phyloP scores from a whole-genome alignment of 164 flowering plant species.

The Warburgia ugandensis region DNA sequence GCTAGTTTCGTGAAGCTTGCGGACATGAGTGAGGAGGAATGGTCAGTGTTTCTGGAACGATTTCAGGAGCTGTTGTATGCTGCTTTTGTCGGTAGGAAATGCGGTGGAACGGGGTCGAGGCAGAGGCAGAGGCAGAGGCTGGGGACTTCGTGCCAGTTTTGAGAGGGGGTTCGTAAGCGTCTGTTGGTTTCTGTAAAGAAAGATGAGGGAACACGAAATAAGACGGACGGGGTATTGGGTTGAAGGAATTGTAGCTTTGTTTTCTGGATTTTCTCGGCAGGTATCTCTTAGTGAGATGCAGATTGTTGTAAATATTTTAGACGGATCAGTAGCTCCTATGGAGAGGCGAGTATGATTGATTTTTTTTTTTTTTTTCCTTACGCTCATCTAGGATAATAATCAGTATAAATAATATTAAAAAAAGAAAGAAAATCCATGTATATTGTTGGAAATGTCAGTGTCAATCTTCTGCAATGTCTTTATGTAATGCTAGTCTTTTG shows the following conservation, averaged over 20 bases:
- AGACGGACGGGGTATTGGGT: not conserved
- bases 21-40: conserved; percentile 50
- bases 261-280: not conserved
- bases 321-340: not conserved
- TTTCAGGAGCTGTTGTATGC: conserved; percentile 39
- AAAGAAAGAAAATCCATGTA: too few species aligned
- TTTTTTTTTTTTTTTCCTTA: not conserved
- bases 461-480: too few species aligned
- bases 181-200: not conserved
- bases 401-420: too few species aligned
- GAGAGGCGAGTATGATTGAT: conserved; percentile 3
- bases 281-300: not conserved
- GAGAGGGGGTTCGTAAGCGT: conserved; percentile 16
- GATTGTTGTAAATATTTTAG: conserved; percentile 12
- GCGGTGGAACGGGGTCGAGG: conserved; percentile 20
- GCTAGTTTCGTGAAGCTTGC: conserved; percentile 44
- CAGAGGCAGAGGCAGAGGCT: conserved; percentile 55
- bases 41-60: conserved; percentile 40
- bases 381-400: too few species aligned
- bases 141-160: conserved; percentile 70
- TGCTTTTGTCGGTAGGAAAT: conserved; percentile 38
- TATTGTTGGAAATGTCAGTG: too few species aligned
- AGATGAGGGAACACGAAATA: not conserved
- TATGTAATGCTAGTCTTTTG: too few species aligned
- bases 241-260: conserved; percentile 3